Conservation (phyloP, 1,284 basidiomycete species). For the Entoloma clypeatum region DNA sequence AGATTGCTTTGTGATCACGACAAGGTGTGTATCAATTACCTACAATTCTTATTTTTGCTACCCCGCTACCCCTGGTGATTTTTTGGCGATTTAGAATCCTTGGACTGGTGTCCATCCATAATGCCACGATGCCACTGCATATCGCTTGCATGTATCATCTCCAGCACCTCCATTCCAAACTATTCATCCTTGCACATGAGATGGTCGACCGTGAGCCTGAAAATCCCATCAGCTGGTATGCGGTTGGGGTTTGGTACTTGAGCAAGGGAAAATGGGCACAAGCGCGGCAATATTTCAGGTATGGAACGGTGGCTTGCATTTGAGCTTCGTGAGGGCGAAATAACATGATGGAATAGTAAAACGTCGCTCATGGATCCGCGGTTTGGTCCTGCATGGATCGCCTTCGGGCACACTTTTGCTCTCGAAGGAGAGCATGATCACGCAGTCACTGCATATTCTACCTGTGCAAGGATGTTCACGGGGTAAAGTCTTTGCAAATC, state of each 20-base stretch:
- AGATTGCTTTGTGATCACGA: constrained; percentile 89
- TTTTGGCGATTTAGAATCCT: constrained; percentile 59
- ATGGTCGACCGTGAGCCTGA: constrained; percentile 93
- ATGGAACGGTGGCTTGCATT: constrained; percentile 17
- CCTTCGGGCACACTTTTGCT: constrained; percentile 96
- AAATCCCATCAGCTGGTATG: constrained; percentile 94
- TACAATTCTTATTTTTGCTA: not conserved
- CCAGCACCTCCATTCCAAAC: constrained; percentile 82
- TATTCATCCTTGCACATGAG: constrained; percentile 95
- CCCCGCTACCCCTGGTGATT: constrained; percentile 9
- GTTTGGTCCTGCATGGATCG: constrained; percentile 95
- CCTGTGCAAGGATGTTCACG: constrained; percentile 90
- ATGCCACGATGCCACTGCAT: constrained; percentile 86
- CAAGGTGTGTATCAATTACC: constrained; percentile 46
- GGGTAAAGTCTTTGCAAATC: too few relatives aligned
- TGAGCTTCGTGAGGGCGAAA: constrained; percentile 5
- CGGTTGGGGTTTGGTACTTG: constrained; percentile 97
- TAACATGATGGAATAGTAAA: constrained; percentile 55
- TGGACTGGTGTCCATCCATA: constrained; percentile 76
- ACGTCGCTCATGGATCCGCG: constrained; percentile 95
- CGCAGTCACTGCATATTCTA: constrained; percentile 97
- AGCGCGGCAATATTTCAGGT: constrained; percentile 92
- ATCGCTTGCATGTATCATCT: constrained; percentile 98
- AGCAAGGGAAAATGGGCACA: constrained; percentile 82
- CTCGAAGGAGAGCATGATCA: constrained; percentile 98